A percentile compares a stretch with the other conserved stretches of the same genome.
Conservation (phyloP, 352 stramenopile species). For the Chrysophaeum taylorii region DNA sequence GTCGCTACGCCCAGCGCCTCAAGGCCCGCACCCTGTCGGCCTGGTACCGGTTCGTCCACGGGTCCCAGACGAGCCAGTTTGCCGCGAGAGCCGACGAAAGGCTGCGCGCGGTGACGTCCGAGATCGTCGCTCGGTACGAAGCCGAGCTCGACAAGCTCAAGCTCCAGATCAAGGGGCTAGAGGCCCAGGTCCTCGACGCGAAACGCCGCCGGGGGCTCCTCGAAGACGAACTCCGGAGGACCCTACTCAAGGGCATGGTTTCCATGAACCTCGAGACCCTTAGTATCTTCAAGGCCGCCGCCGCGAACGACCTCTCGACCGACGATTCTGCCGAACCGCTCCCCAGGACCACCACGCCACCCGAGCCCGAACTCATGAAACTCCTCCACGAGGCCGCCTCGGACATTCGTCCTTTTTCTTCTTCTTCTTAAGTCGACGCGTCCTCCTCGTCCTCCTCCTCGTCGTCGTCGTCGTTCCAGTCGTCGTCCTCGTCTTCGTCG, state of each 20-base stretch:
- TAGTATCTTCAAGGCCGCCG: neutral
- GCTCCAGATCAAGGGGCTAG: neutral
- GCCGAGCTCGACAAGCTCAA: neutral
- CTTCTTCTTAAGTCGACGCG: no score
- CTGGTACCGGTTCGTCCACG: neutral
- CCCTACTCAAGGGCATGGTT: constrained; percentile 5
- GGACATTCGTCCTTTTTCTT: no score
- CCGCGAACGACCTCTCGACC: no score
- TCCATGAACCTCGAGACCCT: constrained; percentile 8
- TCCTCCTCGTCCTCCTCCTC: no score
- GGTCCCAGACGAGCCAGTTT: neutral
- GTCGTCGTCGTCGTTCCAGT: neutral
- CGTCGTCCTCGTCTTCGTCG: neutral
- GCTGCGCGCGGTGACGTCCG: neutral
- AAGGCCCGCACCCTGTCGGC: neutral
- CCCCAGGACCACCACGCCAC: no score
- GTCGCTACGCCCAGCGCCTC: neutral
- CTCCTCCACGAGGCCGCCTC: no score
- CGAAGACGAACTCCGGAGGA: constrained; percentile 1
- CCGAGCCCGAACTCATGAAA: no score
- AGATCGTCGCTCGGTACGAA: constrained; percentile 7
- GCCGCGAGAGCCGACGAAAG: neutral
- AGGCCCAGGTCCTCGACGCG: neutral
- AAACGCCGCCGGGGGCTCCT: neutral
- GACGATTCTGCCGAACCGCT: no score